A percentile compares a stretch with the other conserved stretches of the same genome.
phyloP scores from a whole-genome alignment of 1,284 basidiomycete species.

The Cutaneotrichosporon cutaneum region DNA sequence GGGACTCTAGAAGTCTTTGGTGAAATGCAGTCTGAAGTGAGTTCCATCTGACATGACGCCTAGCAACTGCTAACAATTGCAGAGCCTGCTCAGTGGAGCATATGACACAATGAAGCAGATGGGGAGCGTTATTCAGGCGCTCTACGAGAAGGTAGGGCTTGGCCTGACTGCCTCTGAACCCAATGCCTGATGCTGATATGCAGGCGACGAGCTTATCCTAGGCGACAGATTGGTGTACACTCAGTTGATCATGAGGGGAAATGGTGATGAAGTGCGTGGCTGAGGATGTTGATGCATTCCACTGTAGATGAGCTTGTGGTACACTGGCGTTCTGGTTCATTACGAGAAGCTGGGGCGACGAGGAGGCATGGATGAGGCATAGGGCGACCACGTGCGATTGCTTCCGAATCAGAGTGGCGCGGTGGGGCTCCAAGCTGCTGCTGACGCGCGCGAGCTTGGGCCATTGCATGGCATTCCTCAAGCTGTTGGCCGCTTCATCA shows the following conservation, averaged over 20 bases:
- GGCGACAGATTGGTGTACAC: neutral
- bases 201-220: constrained; percentile 26
- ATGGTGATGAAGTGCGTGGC: neutral
- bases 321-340: no score
- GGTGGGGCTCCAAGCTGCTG: neutral
- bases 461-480: neutral
- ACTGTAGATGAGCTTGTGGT: neutral
- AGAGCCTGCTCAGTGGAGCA: constrained; percentile 60
- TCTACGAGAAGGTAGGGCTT: constrained; percentile 75
- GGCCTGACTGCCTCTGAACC: neutral
- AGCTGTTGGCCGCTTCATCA: neutral
- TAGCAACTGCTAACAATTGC: constrained; percentile 16
- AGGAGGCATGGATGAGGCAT: neutral
- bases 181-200: neutral
- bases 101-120: constrained; percentile 87
- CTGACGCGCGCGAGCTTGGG: neutral
- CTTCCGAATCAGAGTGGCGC: neutral
- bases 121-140: constrained; percentile 82
- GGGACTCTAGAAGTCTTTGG: constrained; percentile 91
- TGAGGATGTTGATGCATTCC: neutral
- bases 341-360: no score
- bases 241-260: neutral
- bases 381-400: neutral
- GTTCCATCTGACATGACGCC: constrained; percentile 33
- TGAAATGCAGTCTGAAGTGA: constrained; percentile 74